Conservation (phyloP, 192 early-diverging fungal genomes). For the Coemansia sp. region DNA sequence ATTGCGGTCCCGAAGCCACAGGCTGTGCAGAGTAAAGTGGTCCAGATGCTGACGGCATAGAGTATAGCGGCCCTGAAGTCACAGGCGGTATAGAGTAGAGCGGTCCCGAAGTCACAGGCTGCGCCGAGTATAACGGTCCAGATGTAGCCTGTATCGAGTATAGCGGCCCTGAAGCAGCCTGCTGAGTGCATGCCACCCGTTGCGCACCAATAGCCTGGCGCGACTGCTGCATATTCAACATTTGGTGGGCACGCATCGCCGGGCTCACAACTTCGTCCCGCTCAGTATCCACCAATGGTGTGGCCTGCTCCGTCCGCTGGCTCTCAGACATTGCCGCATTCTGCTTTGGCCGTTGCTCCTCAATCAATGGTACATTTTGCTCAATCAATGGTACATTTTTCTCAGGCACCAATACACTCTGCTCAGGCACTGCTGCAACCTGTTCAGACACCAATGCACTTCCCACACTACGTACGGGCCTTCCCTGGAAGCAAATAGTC, state of each 20-base stretch:
- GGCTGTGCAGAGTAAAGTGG: no score
- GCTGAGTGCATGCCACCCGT: slow-evolving; percentile 3
- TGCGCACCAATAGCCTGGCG: slow-evolving; percentile 34
- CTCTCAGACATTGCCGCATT: neutral
- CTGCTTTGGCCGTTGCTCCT: neutral
- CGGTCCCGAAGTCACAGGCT: neutral
- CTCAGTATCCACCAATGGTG: slow-evolving; percentile 27
- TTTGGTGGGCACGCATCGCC: slow-evolving; percentile 6
- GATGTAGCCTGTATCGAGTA: neutral
- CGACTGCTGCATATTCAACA: slow-evolving; percentile 1
- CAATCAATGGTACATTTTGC: no score
- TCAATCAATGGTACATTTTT: no score
- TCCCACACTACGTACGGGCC: neutral
- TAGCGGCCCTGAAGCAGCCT: neutral
- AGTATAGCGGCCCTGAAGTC: neutral
- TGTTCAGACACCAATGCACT: no score
- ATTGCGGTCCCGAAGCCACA: neutral
- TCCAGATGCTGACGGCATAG: neutral
- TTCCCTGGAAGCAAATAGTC: slow-evolving; percentile 42
- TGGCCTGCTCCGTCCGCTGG: neutral
- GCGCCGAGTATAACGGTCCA: no score
- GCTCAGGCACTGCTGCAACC: no score
- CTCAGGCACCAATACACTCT: no score
- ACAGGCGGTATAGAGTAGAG: slow-evolving; percentile 7
- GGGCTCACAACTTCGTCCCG: slow-evolving; percentile 31